These are phyloP conservation scores for Spergularia bocconei DNA, from an alignment of 148 eudicot genomes.

Conservation along the genomic window DNA sequence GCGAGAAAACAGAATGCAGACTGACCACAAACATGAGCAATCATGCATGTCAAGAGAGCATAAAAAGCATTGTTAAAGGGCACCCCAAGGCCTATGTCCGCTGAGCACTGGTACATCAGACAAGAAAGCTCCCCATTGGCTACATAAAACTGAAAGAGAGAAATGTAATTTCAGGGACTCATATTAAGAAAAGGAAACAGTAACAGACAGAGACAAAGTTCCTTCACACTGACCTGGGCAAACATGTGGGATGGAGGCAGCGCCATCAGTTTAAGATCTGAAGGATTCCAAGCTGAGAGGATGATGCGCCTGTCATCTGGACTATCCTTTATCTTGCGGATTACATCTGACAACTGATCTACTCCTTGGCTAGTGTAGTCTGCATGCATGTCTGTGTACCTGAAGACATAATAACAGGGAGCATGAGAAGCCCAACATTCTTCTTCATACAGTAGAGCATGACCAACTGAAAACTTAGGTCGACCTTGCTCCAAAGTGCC, in stretches of 20 bases:
- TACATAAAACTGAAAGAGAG: slow-evolving; percentile 66
- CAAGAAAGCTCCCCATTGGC: slow-evolving; percentile 90
- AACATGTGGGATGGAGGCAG: slow-evolving; percentile 92
- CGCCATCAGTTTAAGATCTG: slow-evolving; percentile 70
- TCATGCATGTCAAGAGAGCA: slow-evolving; percentile 84
- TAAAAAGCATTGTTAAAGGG: slow-evolving; percentile 94
- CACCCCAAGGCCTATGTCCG: slow-evolving; percentile 92
- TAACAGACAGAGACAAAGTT: slow-evolving; percentile 4
- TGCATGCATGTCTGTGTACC: slow-evolving; percentile 80
- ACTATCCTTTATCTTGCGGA: slow-evolving; percentile 76
- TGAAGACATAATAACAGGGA: slow-evolving; percentile 24
- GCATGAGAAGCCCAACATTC: background rate
- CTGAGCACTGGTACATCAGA: slow-evolving; percentile 95
- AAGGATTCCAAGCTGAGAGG: slow-evolving; percentile 96
- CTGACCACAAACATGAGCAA: slow-evolving; percentile 97
- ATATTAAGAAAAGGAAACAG: background rate
- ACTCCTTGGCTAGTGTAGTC: slow-evolving; percentile 89
- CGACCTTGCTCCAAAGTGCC: slow-evolving; percentile 92
- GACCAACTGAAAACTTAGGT: background rate
- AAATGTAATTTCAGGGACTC: background rate
- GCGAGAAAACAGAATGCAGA: background rate
- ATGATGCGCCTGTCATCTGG: slow-evolving; percentile 84
- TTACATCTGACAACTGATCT: slow-evolving; percentile 79
- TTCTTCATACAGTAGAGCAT: background rate
- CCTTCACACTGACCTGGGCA: slow-evolving; percentile 53